phyloP scores from a whole-genome alignment of 2,329 filamentous ascomycete species.

The Talaromyces sp. region DNA sequence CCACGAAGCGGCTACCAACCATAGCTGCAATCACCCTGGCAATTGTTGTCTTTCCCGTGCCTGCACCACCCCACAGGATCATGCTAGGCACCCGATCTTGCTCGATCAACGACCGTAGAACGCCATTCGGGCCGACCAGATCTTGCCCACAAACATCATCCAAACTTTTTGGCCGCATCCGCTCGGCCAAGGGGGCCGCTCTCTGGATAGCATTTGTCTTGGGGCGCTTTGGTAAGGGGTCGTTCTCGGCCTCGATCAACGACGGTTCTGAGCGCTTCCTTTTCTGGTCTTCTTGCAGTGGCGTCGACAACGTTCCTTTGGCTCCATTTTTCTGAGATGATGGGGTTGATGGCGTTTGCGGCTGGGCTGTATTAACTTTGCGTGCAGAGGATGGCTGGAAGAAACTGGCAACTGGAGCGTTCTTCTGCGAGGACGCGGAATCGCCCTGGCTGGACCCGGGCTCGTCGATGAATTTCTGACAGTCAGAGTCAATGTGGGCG shows the following conservation, averaged over 20 bases:
- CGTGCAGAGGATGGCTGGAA: constrained; percentile 49
- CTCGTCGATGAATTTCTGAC: constrained; percentile 54
- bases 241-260: constrained; percentile 31
- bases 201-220: constrained; percentile 61
- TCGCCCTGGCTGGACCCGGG: constrained; percentile 41
- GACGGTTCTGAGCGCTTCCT: constrained; percentile 17
- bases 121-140: constrained; percentile 76
- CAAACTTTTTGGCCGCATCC: constrained; percentile 79
- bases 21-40: constrained; percentile 81
- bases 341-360: constrained; percentile 21
- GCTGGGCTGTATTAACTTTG: constrained; percentile 30
- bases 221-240: constrained; percentile 54
- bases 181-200: constrained; percentile 81
- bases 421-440: constrained; percentile 29
- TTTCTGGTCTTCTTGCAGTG: constrained; percentile 17
- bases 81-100: constrained; percentile 83
- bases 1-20: constrained; percentile 80
- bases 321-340: constrained; percentile 20
- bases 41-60: constrained; percentile 60
- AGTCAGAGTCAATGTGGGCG: constrained; percentile 75
- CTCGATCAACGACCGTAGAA: constrained; percentile 81
- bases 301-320: constrained; percentile 28
- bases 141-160: constrained; percentile 90
- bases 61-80: constrained; percentile 68
- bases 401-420: constrained; percentile 44